Evolutionary conservation across 2,329 filamentous ascomycete species (phyloP).

Genomic region (Parastagonospora nodorum): DNA sequence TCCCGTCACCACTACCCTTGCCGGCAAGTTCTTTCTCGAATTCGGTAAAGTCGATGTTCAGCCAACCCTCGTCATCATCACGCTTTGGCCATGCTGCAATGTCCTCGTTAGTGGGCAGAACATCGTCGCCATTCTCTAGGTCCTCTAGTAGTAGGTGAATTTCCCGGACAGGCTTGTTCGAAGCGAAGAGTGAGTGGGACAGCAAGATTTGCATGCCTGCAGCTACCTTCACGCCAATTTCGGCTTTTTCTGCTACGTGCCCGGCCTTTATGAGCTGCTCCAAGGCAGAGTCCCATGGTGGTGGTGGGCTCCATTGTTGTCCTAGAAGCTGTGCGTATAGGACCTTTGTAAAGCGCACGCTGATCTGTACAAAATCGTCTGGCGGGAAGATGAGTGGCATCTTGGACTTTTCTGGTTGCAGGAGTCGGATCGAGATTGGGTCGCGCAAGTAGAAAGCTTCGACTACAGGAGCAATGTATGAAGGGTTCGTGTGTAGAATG

Average conservation of each 20-base stretch:
- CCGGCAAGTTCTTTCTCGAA: slow-evolving; percentile 80
- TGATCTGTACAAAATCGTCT: slow-evolving; percentile 77
- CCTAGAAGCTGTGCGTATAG: slow-evolving; percentile 89
- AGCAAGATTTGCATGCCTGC: slow-evolving; percentile 91
- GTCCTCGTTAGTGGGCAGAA: slow-evolving; percentile 73
- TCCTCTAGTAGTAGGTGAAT: slow-evolving; percentile 78
- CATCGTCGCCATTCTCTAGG: slow-evolving; percentile 70
- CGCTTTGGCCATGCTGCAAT: slow-evolving; percentile 70
- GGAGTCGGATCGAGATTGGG: slow-evolving; percentile 71
- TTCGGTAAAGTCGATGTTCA: slow-evolving; percentile 88
- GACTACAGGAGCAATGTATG: slow-evolving; percentile 78
- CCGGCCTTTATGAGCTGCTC: slow-evolving; percentile 34
- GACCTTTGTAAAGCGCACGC: slow-evolving; percentile 82
- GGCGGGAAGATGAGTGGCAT: slow-evolving; percentile 70
- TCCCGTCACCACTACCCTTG: slow-evolving; percentile 30
- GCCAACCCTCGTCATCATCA: slow-evolving; percentile 88
- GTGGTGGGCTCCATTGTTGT: slow-evolving; percentile 75
- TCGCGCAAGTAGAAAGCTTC: slow-evolving; percentile 95
- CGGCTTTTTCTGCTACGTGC: slow-evolving; percentile 51
- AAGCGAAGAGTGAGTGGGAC: slow-evolving; percentile 67
- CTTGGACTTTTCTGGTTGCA: slow-evolving; percentile 59
- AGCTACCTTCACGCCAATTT: slow-evolving; percentile 86
- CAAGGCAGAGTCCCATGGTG: slow-evolving; percentile 58
- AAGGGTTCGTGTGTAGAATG: slow-evolving; percentile 75
- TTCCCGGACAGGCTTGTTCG: slow-evolving; percentile 73